Conservation (phyloP, 495 filamentous ascomycete genomes). For the Penicillium bialowiezense region DNA sequence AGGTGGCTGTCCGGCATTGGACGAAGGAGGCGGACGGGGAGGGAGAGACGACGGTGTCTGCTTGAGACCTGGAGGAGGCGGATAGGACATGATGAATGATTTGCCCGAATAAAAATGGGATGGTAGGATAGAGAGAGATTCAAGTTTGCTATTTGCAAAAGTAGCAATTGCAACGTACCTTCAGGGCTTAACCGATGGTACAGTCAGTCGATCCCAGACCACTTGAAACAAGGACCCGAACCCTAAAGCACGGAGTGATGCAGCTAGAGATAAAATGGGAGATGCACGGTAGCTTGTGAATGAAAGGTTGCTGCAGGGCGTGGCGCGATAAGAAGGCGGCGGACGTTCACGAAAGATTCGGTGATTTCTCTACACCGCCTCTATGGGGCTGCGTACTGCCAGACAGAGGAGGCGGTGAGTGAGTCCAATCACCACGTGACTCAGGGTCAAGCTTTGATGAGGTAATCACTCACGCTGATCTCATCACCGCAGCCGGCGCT, state of each 20-base stretch:
- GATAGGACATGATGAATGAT: slow-evolving; percentile 93
- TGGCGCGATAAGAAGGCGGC: too few species aligned
- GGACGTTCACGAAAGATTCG: too few species aligned
- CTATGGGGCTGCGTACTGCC: too few species aligned
- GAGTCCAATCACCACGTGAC: not conserved
- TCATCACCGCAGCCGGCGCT: not conserved
- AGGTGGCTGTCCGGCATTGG: slow-evolving; percentile 45
- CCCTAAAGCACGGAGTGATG: too few species aligned
- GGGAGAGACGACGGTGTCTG: slow-evolving; percentile 72
- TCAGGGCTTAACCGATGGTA: slow-evolving; percentile 44
- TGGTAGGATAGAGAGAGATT: slow-evolving; percentile 14
- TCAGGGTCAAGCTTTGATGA: slow-evolving; percentile 4
- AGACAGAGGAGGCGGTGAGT: too few species aligned
- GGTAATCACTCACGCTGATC: not conserved
- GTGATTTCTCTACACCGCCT: too few species aligned
- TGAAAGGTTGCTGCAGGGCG: not conserved
- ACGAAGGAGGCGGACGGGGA: slow-evolving; percentile 73
- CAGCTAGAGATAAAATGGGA: too few species aligned
- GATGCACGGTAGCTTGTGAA: not conserved
- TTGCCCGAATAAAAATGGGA: slow-evolving; percentile 39
- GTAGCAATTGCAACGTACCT: slow-evolving; percentile 58
- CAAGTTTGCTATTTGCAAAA: slow-evolving; percentile 33
- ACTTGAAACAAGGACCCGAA: slow-evolving; percentile 34
- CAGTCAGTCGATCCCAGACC: slow-evolving; percentile 40
- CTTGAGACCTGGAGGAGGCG: slow-evolving; percentile 84